Evolutionary conservation across 352 stramenopile genomes (phyloP).

Genomic region (Phytophthora pluvialis): DNA sequence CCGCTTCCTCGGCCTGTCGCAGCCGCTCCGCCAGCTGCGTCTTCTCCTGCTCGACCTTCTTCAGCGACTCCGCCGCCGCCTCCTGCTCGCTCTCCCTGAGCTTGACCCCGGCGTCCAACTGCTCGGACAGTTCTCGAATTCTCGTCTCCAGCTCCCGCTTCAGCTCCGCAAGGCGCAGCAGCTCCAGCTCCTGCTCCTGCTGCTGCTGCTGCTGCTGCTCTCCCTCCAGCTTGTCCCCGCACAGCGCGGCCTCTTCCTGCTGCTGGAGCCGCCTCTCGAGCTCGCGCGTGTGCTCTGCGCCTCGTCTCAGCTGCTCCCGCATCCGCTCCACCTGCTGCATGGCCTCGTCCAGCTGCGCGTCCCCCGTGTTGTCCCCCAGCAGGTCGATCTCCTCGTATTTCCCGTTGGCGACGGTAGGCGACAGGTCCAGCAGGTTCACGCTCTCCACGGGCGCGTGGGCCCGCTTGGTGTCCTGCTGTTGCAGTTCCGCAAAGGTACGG

Average conservation of each 20-base stretch:
- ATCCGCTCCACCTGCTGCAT: slow-evolving; percentile 50
- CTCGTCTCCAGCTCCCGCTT: slow-evolving; percentile 35
- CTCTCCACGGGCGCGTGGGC: slow-evolving; percentile 29
- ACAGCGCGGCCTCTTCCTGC: no score
- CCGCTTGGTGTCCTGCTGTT: slow-evolving; percentile 33
- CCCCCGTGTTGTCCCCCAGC: slow-evolving; percentile 27
- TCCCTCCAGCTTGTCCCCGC: slow-evolving; percentile 9
- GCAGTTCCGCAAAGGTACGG: slow-evolving; percentile 47
- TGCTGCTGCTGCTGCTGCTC: slow-evolving; percentile 23
- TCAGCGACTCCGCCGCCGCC: slow-evolving; percentile 10
- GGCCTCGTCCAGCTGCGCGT: slow-evolving; percentile 51
- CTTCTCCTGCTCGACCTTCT: slow-evolving; percentile 29
- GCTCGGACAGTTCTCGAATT: slow-evolving; percentile 26
- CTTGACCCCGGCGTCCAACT: slow-evolving; percentile 24
- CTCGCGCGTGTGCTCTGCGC: slow-evolving; percentile 38
- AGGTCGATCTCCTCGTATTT: slow-evolving; percentile 72
- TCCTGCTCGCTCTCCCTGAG: slow-evolving; percentile 22
- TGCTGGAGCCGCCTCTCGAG: slow-evolving; percentile 40
- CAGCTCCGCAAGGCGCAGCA: slow-evolving; percentile 24
- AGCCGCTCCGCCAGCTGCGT: slow-evolving; percentile 18
- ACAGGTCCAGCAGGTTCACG: slow-evolving; percentile 53
- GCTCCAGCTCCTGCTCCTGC: slow-evolving; percentile 38
- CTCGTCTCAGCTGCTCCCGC: slow-evolving; percentile 42
- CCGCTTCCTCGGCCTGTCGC: slow-evolving; percentile 19
- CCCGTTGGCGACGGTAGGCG: slow-evolving; percentile 28